Evolutionary conservation across 108 stramenopile species (phyloP), one percentile per base, ranked within the genome.

Genomic region (Skeletonema tropicum): DNA sequence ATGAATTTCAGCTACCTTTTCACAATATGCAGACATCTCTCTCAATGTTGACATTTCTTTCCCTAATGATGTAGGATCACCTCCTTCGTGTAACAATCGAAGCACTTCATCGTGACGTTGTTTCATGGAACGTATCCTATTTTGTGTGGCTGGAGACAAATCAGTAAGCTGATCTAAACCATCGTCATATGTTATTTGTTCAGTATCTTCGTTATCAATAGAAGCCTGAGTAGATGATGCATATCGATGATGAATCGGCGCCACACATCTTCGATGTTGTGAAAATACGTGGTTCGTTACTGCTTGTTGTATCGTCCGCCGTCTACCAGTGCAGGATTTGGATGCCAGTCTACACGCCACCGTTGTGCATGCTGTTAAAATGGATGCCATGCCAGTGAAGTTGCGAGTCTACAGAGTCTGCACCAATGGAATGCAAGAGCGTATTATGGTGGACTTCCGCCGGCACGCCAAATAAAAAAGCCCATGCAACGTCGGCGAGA

Each of bases 31-130:
- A 10, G 77, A 64, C 10, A 84, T 68, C 7, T 30, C 69, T 11
- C 86, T 57, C 55, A 94, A 60, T 2, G 85, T 74, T 21, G 91
- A 88, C 26, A 94, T 52, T 57, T 94, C 93, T 64, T 89, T 89
- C 10, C 89, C 91, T 9, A 88, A 58, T 6, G 83, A 46, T 41
- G 82, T 79, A 10, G 57, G 49, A 38, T 87, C 87, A 11, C 86
- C 85, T 21, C 85, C 80, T 41, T 59, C 68, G 38, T 74, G 66
- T 11, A 88, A 73, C 21, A 79, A 46, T 41, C 64, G n/a, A 55
- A 86, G 38, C 7, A 89, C 29, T 59, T 87, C 83, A 15, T 86
- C 75, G 60, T 91, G 90, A 12, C 86, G 86, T 12, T 73, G 29
- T 57, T 85, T 79, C 70, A 90, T 82, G 6, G 73, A 25, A 3